Base-by-base conservation (phyloP, 2,329 filamentous ascomycete species). In the Lachnellula occidentalis region DNA sequence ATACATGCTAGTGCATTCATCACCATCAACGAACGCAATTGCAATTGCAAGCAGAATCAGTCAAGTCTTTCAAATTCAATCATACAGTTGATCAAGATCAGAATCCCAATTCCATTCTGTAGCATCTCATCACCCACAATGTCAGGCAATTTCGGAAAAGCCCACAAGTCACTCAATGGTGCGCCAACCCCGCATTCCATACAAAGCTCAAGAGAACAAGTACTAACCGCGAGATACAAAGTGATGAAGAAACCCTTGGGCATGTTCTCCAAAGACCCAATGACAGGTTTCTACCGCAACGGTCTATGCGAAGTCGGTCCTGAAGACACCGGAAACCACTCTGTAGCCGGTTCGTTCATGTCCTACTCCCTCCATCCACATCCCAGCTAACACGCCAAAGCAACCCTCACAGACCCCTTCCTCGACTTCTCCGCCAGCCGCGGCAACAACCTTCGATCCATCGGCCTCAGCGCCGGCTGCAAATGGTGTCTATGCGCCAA, bases 401-500 rank as follows among this genome's bases (percentile, higher is more conserved):
- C 74, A 50, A 74, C 80, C 27, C 71, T 86, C 1, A 81, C 78
- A 8, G 74, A 82, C 55, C 77, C 81, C 61, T 86, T 86, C 67
- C 78, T 85, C 34, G 79, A 84, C 64, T 85, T 80, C 71, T 76
- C 76, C 34, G 80, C 81, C 17, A 72, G 74, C 4, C 74, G 75
- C 37, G 82, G 81, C 39, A 85, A 85, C 63, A 78, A 85, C 62
- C 71, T 86, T 34, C 74, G 80, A 22, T 62, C 67, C 5, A 73
- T 75, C 19, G 81, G 81, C 3, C 73, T 85, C 52, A 78, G 73
- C 19, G 77, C 72, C 12, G 81, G 82, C 7, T 83, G 81, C 63
- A 81, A 79, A 66, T 85, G 82, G 80, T 86, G 82, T 67, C 69
- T 86, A 5, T 85, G 82, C 63, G 81, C 80, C 2, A 72, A 68